Conservation (phyloP, 768 basidiomycete species). For the Suillus clintonianus region DNA sequence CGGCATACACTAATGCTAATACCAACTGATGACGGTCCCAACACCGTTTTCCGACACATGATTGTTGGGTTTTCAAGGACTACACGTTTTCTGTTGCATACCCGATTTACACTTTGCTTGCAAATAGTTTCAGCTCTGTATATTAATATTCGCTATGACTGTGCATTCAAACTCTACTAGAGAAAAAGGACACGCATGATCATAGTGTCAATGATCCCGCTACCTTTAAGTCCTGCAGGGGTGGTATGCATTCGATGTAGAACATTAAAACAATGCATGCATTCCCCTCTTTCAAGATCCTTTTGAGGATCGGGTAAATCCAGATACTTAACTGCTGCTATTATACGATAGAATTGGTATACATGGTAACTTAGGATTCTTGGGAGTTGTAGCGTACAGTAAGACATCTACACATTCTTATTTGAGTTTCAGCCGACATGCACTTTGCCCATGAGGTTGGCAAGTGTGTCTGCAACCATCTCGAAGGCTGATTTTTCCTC, state of each 20-base stretch:
- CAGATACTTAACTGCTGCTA: neutral
- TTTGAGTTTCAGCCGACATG: conserved; percentile 36
- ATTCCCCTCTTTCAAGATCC: conserved; percentile 67
- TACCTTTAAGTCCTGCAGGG: too few relatives aligned
- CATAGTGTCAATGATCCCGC: too few relatives aligned
- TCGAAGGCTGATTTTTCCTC: conserved; percentile 31
- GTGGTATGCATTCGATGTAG: too few relatives aligned
- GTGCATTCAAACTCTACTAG: too few relatives aligned
- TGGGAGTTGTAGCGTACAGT: conserved; percentile 1
- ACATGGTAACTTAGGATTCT: conserved; percentile 10
- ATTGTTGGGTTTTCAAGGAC: neutral
- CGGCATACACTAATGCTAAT: conserved; percentile 46
- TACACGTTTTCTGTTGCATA: too few relatives aligned
- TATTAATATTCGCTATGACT: neutral
- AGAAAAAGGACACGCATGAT: neutral
- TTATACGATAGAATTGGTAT: conserved; percentile 26
- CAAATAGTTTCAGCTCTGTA: neutral
- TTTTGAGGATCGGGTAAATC: conserved; percentile 44
- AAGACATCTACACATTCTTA: conserved; percentile 2
- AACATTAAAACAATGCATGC: neutral
- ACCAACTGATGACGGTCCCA: conserved; percentile 29
- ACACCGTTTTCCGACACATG: neutral
- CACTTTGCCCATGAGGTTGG: conserved; percentile 68
- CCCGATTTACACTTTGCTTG: neutral
- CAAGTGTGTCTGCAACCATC: conserved; percentile 55